These are phyloP conservation scores for Jaapia argillacea DNA, from an alignment of 768 basidiomycete genomes.

Conservation along the genomic window DNA sequence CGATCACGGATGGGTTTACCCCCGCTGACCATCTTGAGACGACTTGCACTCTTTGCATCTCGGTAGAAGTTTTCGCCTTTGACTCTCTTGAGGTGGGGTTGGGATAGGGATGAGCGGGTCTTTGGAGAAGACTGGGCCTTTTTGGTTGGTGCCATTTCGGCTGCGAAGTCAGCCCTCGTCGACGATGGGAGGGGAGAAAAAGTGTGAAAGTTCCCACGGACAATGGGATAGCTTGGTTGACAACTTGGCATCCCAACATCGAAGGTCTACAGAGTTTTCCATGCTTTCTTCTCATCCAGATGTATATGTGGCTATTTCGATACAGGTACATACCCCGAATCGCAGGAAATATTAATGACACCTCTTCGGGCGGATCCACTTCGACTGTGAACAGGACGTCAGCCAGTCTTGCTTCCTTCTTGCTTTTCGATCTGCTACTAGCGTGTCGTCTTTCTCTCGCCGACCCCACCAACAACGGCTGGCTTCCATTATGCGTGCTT, in stretches of 20 bases:
- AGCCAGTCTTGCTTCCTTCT: too few relatives aligned
- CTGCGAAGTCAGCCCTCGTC: background rate
- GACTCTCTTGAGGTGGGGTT: constrained; percentile 51
- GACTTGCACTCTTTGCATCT: constrained; percentile 78
- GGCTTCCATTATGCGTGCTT: too few relatives aligned
- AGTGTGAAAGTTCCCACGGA: background rate
- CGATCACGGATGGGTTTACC: constrained; percentile 87
- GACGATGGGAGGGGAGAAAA: background rate
- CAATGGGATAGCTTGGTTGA: background rate
- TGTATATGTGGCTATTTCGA: too few relatives aligned
- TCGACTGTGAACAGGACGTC: too few relatives aligned
- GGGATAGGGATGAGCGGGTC: constrained; percentile 29
- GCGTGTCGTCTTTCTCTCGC: too few relatives aligned
- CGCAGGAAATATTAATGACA: too few relatives aligned
- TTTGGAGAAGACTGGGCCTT: constrained; percentile 22
- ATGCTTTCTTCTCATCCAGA: too few relatives aligned
- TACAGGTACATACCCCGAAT: too few relatives aligned
- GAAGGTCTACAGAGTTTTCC: background rate
- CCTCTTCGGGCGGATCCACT: too few relatives aligned
- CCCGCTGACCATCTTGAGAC: constrained; percentile 88
- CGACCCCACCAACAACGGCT: too few relatives aligned
- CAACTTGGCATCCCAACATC: background rate
- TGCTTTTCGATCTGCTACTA: too few relatives aligned
- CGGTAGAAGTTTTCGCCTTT: constrained; percentile 99
- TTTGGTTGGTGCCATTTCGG: constrained; percentile 23